Percentiles rank a stretch among this genome's conserved stretches.
phyloP scores from a whole-genome alignment of 2,329 filamentous ascomycete species.

The Coniosporium tulheliwenetii region DNA sequence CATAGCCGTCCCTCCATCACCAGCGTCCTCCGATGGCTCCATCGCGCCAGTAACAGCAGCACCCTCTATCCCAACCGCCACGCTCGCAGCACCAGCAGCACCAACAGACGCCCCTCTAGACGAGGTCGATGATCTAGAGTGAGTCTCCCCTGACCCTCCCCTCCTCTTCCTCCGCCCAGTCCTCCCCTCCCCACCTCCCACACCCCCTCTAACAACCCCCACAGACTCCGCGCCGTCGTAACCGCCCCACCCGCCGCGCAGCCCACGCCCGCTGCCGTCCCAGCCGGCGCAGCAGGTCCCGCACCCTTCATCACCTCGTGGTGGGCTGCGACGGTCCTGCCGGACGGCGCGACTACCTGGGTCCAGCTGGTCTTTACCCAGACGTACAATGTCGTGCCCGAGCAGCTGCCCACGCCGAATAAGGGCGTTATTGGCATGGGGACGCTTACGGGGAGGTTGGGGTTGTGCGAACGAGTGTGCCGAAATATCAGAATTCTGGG shows the following conservation, averaged over 20 bases:
- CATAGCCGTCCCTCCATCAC: neutral
- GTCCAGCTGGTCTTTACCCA: slow-evolving; percentile 14
- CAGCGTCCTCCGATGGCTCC: too few relatives aligned
- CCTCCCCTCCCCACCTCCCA: neutral
- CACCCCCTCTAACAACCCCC: neutral
- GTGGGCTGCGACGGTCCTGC: neutral
- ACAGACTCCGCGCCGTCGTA: neutral
- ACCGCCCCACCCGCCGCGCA: neutral
- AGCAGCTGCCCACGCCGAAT: slow-evolving; percentile 10
- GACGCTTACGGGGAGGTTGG: slow-evolving; percentile 5
- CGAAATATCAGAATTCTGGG: too few relatives aligned
- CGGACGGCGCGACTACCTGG: slow-evolving; percentile 7
- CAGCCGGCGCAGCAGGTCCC: neutral
- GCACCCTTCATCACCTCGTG: neutral
- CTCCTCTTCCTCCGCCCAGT: neutral
- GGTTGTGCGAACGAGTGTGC: neutral
- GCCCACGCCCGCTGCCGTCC: neutral
- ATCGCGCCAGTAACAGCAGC: neutral
- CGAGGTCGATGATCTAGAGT: neutral
- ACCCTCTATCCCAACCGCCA: neutral
- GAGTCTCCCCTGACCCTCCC: neutral
- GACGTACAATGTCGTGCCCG: slow-evolving; percentile 12
- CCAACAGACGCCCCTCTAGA: neutral
- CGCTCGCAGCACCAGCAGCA: neutral
- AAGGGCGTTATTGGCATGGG: slow-evolving; percentile 13